Percentiles rank a stretch among this genome's conserved stretches.
Evolutionary conservation across 139 green algal genomes (phyloP).

Genomic region (Chlorella sp.): DNA sequence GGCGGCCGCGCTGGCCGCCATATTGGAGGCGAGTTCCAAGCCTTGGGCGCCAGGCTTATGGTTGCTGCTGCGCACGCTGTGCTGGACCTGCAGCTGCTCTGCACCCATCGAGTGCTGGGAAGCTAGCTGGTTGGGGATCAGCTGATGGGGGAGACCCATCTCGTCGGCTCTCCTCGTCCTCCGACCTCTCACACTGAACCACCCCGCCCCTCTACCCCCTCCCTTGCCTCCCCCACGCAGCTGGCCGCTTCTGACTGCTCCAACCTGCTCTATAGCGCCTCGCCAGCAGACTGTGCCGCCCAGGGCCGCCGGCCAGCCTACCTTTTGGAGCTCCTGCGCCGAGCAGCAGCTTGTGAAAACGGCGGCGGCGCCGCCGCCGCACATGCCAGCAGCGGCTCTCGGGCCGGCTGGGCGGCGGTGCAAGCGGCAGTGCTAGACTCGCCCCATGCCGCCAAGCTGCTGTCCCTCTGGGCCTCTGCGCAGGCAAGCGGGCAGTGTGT

Average conservation of each 20-base stretch:
- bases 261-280: slow-evolving; percentile 27
- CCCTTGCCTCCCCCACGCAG: background rate
- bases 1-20: background rate
- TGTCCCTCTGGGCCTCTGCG: background rate
- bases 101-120: too few relatives aligned
- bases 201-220: background rate
- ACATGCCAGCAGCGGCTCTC: background rate
- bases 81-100: background rate
- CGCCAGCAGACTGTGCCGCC: background rate
- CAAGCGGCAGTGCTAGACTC: too few relatives aligned
- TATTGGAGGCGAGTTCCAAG: background rate
- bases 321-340: slow-evolving; percentile 29
- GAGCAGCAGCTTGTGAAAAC: background rate
- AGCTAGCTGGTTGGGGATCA: too few relatives aligned
- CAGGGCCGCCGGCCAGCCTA: slow-evolving; percentile 21
- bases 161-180: too few relatives aligned
- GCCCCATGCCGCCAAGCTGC: background rate
- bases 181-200: too few relatives aligned
- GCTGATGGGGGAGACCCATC: too few relatives aligned
- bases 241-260: background rate
- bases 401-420: background rate
- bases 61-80: too few relatives aligned
- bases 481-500: background rate
- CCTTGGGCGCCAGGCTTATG: too few relatives aligned
- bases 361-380: background rate